phyloP scores from a whole-genome alignment of 1,284 basidiomycete species.

The Fomitopsis pinicola region DNA sequence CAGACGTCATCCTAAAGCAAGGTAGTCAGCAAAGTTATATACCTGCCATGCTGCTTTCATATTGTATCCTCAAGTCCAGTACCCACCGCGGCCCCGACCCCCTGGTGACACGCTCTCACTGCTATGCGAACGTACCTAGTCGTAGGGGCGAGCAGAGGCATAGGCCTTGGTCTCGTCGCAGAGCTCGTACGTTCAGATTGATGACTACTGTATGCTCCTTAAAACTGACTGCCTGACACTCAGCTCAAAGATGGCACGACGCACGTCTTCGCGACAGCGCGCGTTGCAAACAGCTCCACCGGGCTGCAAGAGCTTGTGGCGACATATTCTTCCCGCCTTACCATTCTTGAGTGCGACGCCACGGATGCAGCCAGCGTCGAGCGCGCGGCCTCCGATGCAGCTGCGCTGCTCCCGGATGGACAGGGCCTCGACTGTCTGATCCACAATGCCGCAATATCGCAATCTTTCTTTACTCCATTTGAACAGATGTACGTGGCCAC shows the following conservation, averaged over 20 bases:
- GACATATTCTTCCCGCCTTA: background rate
- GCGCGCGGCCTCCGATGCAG: background rate
- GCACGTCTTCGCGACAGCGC: background rate
- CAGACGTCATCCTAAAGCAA: too few relatives aligned
- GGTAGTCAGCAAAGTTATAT: too few relatives aligned
- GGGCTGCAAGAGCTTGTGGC: background rate
- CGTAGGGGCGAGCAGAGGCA: too few relatives aligned
- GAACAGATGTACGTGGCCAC: background rate
- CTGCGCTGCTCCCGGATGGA: background rate
- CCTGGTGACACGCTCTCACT: too few relatives aligned
- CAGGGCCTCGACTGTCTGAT: constrained; percentile 2
- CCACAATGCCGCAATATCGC: background rate
- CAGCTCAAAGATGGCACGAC: background rate
- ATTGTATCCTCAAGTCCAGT: too few relatives aligned
- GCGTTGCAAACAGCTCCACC: background rate
- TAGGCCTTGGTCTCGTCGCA: too few relatives aligned
- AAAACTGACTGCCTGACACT: too few relatives aligned
- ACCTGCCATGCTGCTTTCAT: too few relatives aligned
- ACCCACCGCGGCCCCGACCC: too few relatives aligned
- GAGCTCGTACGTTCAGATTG: too few relatives aligned
- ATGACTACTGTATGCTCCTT: too few relatives aligned
- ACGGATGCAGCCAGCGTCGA: background rate
- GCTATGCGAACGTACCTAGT: too few relatives aligned
- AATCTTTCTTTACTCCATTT: background rate
- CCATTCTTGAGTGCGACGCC: background rate